phyloP scores from a whole-genome alignment of 306 rosid species.

The Pyrus communis region DNA sequence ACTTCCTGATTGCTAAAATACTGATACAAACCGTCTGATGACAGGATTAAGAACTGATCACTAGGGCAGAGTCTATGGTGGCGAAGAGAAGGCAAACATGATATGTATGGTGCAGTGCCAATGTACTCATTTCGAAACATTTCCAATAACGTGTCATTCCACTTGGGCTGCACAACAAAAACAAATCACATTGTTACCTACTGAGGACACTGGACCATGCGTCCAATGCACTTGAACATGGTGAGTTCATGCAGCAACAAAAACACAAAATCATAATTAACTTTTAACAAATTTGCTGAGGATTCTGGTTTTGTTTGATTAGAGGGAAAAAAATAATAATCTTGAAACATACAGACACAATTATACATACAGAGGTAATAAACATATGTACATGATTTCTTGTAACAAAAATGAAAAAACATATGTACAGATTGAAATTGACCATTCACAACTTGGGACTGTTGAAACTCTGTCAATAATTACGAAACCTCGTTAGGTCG shows the following conservation, averaged over 20 bases:
- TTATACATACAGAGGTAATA: neutral
- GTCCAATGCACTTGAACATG: neutral
- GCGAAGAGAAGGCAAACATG: conserved; percentile 85
- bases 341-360: neutral
- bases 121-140: conserved; percentile 93
- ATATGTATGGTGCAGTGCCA: conserved; percentile 88
- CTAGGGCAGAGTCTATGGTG: conserved; percentile 78
- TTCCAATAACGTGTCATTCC: conserved; percentile 79
- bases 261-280: neutral
- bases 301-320: neutral
- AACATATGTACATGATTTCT: neutral
- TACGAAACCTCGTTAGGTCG: neutral
- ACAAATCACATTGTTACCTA: conserved; percentile 17
- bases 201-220: neutral
- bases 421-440: neutral
- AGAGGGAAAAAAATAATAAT: neutral
- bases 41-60: conserved; percentile 92
- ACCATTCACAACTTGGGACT: neutral
- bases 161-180: conserved; percentile 74
- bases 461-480: neutral
- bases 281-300: neutral
- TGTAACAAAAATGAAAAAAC: neutral
- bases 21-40: conserved; percentile 96
- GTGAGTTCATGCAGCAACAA: neutral
- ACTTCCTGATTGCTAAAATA: conserved; percentile 94